phyloP scores from a whole-genome alignment of 73 alveolate species.

The Symbiodinium natans region DNA sequence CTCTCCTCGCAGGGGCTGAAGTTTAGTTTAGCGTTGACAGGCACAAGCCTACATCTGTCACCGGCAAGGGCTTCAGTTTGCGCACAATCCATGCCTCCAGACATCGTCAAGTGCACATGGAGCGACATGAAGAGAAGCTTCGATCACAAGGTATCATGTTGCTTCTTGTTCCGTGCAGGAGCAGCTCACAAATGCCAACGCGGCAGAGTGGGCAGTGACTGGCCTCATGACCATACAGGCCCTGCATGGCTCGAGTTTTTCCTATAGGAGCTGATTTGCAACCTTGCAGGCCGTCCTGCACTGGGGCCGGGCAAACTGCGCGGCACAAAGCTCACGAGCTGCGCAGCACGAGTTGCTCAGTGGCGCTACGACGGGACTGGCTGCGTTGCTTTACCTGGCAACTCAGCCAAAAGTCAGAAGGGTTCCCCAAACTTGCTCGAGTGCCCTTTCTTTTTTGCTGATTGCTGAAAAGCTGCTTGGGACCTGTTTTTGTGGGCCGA shows the following conservation, averaged over 20 bases:
- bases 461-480: no score
- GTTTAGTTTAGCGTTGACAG: no score
- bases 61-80: no score
- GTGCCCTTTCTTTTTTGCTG: no score
- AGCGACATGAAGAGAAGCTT: neutral
- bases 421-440: no score
- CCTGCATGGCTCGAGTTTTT: neutral
- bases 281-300: neutral
- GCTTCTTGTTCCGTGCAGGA: neutral
- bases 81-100: neutral
- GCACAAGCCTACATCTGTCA: no score
- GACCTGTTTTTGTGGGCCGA: no score
- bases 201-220: neutral
- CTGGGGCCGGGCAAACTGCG: neutral
- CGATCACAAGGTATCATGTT: neutral
- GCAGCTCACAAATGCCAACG: neutral
- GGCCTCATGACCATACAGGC: neutral
- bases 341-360: constrained; percentile 3
- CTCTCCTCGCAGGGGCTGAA: no score
- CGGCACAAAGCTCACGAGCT: neutral
- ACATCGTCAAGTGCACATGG: neutral
- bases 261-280: no score
- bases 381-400: neutral
- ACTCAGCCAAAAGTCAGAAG: neutral
- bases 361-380: neutral